Evolutionary conservation across 495 filamentous ascomycete species (phyloP).

Genomic region (Aspergillus funiculosus): DNA sequence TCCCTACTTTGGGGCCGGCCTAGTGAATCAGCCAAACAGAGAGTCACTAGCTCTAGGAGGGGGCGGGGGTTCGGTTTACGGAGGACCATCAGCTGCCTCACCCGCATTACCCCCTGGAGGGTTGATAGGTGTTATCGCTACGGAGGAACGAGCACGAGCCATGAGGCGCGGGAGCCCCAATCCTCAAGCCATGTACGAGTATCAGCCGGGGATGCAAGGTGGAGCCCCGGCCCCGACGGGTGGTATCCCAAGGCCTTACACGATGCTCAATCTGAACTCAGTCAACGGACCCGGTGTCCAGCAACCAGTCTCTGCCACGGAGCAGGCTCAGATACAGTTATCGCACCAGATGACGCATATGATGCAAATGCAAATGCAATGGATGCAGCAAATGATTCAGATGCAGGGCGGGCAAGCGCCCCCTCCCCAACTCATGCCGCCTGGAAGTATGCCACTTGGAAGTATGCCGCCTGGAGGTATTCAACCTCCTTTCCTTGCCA

Average conservation of each 20-base stretch:
- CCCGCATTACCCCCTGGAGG: constrained; percentile 58
- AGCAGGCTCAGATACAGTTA: constrained; percentile 77
- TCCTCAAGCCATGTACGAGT: constrained; percentile 44
- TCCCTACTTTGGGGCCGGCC: constrained; percentile 78
- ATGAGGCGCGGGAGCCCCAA: constrained; percentile 76
- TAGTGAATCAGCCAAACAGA: constrained; percentile 67
- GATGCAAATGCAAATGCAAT: constrained; percentile 93
- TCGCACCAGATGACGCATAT: constrained; percentile 82
- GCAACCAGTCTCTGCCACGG: constrained; percentile 45
- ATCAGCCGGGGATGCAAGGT: constrained; percentile 29
- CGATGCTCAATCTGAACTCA: constrained; percentile 43
- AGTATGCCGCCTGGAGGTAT: constrained; percentile 13
- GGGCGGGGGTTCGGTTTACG: constrained; percentile 53
- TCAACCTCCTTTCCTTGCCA: constrained; percentile 12
- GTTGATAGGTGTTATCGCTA: constrained; percentile 84
- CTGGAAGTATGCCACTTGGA: constrained; percentile 13
- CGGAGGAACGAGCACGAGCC: constrained; percentile 72
- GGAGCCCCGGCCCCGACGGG: constrained; percentile 24
- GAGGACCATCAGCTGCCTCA: constrained; percentile 42
- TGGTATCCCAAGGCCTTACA: constrained; percentile 42
- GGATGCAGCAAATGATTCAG: constrained; percentile 71
- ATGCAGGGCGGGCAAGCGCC: constrained; percentile 47
- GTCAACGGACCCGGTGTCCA: constrained; percentile 29
- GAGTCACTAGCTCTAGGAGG: constrained; percentile 68
- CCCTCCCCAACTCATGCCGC: constrained; percentile 20